These are phyloP conservation scores for Aureobasidium sp. DNA, from an alignment of 2,329 filamentous ascomycete genomes.

Conservation along the genomic window DNA sequence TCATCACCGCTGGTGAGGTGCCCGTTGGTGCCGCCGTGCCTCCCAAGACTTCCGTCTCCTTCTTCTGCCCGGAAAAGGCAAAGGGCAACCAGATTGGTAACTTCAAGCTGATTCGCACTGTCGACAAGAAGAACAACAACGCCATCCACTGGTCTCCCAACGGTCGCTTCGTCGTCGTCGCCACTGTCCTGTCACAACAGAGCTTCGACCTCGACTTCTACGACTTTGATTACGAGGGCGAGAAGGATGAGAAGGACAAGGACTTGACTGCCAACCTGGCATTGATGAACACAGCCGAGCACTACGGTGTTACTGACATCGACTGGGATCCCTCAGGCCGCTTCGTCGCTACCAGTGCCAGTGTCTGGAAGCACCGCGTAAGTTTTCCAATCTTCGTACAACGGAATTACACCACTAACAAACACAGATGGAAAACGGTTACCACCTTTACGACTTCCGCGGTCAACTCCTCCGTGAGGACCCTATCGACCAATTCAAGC, in stretches of 20 bases:
- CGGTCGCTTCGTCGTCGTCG: constrained; percentile 89
- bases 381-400: constrained; percentile 28
- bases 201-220: constrained; percentile 96
- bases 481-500: constrained; percentile 93
- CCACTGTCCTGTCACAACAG: constrained; percentile 85
- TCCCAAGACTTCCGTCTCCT: constrained; percentile 88
- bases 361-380: constrained; percentile 92
- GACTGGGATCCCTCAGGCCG: constrained; percentile 97
- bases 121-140: constrained; percentile 99
- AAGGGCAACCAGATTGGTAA: constrained; percentile 78
- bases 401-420: neutral
- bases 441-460: constrained; percentile 95
- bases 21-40: constrained; percentile 69
- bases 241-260: constrained; percentile 88
- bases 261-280: constrained; percentile 91
- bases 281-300: constrained; percentile 85
- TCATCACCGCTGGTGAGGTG: constrained; percentile 89
- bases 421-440: constrained; percentile 92
- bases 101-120: constrained; percentile 90
- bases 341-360: constrained; percentile 88
- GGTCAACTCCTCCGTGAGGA: constrained; percentile 85
- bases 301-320: constrained; percentile 95
- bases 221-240: constrained; percentile 95
- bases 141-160: constrained; percentile 98
- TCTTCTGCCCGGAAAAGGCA: constrained; percentile 93